These are phyloP conservation scores for Ogataea saltuana DNA, from an alignment of 805 yeast species.

Conservation along the genomic window DNA sequence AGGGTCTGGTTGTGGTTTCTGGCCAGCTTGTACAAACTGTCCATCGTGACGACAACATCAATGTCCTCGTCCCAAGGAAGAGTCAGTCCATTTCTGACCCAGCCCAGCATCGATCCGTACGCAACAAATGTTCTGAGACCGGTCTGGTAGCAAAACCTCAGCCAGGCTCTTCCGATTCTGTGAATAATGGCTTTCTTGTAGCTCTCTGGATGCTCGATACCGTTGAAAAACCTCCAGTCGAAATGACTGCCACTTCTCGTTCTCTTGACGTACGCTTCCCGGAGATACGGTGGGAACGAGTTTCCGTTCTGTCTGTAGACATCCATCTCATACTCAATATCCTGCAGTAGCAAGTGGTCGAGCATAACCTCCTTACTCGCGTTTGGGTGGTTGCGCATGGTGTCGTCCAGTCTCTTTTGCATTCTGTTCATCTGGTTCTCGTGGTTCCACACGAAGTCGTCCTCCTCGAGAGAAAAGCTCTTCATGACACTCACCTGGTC, in stretches of 20 bases:
- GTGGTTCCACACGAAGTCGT: slow-evolving; percentile 32
- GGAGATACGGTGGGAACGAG: slow-evolving; percentile 35
- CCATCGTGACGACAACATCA: slow-evolving; percentile 63
- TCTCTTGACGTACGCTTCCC: slow-evolving; percentile 36
- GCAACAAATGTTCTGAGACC: slow-evolving; percentile 62
- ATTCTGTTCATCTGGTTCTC: slow-evolving; percentile 20
- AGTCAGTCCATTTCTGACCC: slow-evolving; percentile 62
- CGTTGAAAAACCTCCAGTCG: slow-evolving; percentile 57
- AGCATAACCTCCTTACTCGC: slow-evolving; percentile 13
- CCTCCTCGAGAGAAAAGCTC: slow-evolving; percentile 15
- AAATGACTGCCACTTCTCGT: slow-evolving; percentile 41
- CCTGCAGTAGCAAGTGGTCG: slow-evolving; percentile 23
- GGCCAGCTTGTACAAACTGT: slow-evolving; percentile 46
- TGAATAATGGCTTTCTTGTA: slow-evolving; percentile 44
- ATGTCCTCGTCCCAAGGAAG: slow-evolving; percentile 71
- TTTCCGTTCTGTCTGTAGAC: slow-evolving; percentile 11
- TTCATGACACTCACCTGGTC: slow-evolving; percentile 17
- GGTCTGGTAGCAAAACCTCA: slow-evolving; percentile 45
- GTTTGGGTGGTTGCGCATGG: slow-evolving; percentile 6
- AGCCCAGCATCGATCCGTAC: slow-evolving; percentile 63
- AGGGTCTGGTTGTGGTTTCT: slow-evolving; percentile 50
- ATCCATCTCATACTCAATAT: slow-evolving; percentile 22
- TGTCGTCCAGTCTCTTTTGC: slow-evolving; percentile 9
- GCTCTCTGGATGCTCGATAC: slow-evolving; percentile 42
- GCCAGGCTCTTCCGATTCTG: slow-evolving; percentile 52